Conservation (phyloP, 495 filamentous ascomycete genomes). For the Talaromyces proteolyticus region DNA sequence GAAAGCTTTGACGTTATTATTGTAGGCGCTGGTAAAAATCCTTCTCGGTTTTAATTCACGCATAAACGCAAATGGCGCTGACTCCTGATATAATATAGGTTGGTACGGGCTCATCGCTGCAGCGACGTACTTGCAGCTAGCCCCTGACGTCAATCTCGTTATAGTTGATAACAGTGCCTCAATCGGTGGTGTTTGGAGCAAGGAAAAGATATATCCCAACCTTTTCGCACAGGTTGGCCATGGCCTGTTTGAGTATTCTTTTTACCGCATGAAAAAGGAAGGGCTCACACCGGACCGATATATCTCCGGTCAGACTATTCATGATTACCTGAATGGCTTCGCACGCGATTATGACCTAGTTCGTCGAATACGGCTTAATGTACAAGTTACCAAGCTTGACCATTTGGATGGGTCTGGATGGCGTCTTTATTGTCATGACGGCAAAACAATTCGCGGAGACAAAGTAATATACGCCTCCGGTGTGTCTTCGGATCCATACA, state of each 20-base stretch:
- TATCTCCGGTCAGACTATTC: conserved; percentile 13
- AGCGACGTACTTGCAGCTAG: conserved; percentile 52
- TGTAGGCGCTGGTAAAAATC: conserved; percentile 17
- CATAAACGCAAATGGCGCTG: too few species aligned
- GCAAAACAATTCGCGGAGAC: conserved; percentile 11
- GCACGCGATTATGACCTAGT: conserved; percentile 14
- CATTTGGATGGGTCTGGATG: neutral
- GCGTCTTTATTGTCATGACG: neutral
- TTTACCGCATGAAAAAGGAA: conserved; percentile 14
- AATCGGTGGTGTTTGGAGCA: conserved; percentile 62
- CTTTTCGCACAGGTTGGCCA: conserved; percentile 28
- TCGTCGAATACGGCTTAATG: conserved; percentile 11
- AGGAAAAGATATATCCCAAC: conserved; percentile 51
- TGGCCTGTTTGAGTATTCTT: conserved; percentile 28
- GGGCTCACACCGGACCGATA: conserved; percentile 9
- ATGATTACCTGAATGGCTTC: conserved; percentile 12
- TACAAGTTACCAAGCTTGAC: conserved; percentile 25
- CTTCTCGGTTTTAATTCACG: too few species aligned
- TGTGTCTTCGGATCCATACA: conserved; percentile 54
- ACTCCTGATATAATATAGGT: conserved; percentile 19
- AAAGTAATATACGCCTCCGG: conserved; percentile 70
- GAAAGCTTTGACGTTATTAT: conserved; percentile 13
- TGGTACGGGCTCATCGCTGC: conserved; percentile 50
- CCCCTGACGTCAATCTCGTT: conserved; percentile 23
- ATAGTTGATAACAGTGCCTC: conserved; percentile 43